Base-by-base conservation (phyloP, 1,139 yeast genomes). In the Magnusiomyces fungicola region DNA sequence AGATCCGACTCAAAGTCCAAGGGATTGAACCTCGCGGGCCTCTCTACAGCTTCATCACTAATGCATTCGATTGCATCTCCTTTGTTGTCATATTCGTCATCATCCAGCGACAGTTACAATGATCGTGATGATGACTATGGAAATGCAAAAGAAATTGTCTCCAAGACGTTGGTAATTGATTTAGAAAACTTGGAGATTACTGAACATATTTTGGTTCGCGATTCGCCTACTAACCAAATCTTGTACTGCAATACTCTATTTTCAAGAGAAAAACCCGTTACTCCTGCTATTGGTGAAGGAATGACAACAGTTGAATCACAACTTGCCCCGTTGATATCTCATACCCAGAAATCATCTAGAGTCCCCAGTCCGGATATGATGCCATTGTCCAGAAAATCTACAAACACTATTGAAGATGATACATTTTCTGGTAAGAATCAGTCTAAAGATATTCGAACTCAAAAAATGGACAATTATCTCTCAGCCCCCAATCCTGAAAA, bases 61-160 rank as follows among this genome's bases (percentile, higher is more conserved):
- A 10, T n/a, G 5, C 16, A 32, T 32, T 39, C 10, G 10, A 6
- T 23, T n/a, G 19, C 10, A 39, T 18, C 38, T 18, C 6, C 29
- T 10, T 24, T 18, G 3, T 7, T 14, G 22, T 12, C 27, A 3
- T 3, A 9, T 9, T 21, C 27, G 12, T 18, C 27, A 22, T 22
- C 14, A 3, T 6, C 43, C 9, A n/a, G 18, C 29, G 23, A 21
- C 10, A 7, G 27, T 22, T 2, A 14, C 19, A 22, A 9, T 23
- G 22, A 32, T 19, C 29, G 14, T 2, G 22, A 9, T n/a, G 45
- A 23, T 9, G 43, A 24, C 10, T 24, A 39, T 39, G 43, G 90
- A 66, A 97, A 98, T 71, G 97, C 92, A 44, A 87, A 88, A 67
- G 98, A 92, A 69, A 96, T 92, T 64, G 95, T 92, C 41, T 84